A percentile compares a stretch with the other conserved stretches of the same genome.
Evolutionary conservation across 2,329 filamentous ascomycete species (phyloP).

Genomic region (Diaporthe sp.): DNA sequence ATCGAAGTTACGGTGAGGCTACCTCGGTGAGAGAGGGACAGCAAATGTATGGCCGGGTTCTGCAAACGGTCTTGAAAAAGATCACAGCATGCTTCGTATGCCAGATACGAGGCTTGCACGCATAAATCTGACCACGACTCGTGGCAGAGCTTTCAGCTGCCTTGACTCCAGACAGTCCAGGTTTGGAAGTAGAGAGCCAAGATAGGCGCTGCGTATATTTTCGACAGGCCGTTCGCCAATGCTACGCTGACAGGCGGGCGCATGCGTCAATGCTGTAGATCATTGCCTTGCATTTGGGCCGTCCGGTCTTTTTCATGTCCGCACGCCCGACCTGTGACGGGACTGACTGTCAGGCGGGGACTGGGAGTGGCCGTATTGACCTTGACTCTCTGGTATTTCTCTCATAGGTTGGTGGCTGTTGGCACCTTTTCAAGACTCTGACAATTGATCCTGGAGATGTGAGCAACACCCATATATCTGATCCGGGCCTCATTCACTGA

Average conservation of each 20-base stretch:
- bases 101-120: not conserved
- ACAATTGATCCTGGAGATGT: no score
- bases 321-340: not conserved
- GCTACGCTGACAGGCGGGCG: not conserved
- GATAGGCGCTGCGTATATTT: not conserved
- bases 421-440: no score
- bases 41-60: not conserved
- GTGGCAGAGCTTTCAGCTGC: not conserved
- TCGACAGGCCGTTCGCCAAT: not conserved
- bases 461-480: no score
- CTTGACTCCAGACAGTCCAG: not conserved
- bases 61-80: no score
- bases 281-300: not conserved
- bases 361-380: not conserved
- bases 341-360: not conserved
- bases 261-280: not conserved
- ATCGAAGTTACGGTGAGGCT: not conserved
- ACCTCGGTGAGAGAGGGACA: not conserved
- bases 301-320: not conserved
- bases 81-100: not conserved
- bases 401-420: no score
- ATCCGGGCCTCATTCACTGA: no score
- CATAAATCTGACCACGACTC: slow-evolving; percentile 3
- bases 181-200: slow-evolving; percentile 1
- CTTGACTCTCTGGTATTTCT: no score